These are phyloP conservation scores for Fusarium xylarioides DNA, from an alignment of 2,329 filamentous ascomycete genomes.

Conservation along the genomic window DNA sequence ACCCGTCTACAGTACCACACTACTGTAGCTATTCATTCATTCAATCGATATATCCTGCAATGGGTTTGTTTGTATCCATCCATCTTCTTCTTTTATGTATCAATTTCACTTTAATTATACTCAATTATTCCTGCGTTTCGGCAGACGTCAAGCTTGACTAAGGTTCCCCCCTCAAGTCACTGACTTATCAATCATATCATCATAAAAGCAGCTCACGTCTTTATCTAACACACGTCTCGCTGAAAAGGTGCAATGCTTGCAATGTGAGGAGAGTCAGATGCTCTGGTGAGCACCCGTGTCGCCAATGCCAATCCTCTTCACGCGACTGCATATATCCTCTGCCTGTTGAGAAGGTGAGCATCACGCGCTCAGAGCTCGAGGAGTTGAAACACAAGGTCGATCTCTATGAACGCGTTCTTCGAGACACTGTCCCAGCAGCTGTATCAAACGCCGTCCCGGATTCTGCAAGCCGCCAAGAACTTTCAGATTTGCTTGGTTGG, in stretches of 20 bases:
- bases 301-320: constrained; percentile 54
- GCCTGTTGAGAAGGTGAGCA: constrained; percentile 54
- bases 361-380: constrained; percentile 54
- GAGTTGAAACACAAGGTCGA: constrained; percentile 52
- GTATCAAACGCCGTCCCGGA: constrained; percentile 40
- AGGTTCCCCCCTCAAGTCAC: background rate
- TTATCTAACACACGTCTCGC: constrained; percentile 20
- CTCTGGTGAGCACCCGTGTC: constrained; percentile 59
- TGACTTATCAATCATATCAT: background rate
- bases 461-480: constrained; percentile 45
- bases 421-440: constrained; percentile 46
- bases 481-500: constrained; percentile 43
- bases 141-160: background rate
- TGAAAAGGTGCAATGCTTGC: constrained; percentile 60
- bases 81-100: background rate
- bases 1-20: background rate
- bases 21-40: background rate
- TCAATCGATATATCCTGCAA: background rate
- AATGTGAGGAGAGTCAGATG: constrained; percentile 63
- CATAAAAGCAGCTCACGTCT: background rate
- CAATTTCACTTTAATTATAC: background rate
- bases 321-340: constrained; percentile 59
- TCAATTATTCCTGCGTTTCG: background rate
- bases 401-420: constrained; percentile 52
- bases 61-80: background rate